phyloP scores from a whole-genome alignment of 2,329 filamentous ascomycete genomes.

The Sordariomycetes sp. region DNA sequence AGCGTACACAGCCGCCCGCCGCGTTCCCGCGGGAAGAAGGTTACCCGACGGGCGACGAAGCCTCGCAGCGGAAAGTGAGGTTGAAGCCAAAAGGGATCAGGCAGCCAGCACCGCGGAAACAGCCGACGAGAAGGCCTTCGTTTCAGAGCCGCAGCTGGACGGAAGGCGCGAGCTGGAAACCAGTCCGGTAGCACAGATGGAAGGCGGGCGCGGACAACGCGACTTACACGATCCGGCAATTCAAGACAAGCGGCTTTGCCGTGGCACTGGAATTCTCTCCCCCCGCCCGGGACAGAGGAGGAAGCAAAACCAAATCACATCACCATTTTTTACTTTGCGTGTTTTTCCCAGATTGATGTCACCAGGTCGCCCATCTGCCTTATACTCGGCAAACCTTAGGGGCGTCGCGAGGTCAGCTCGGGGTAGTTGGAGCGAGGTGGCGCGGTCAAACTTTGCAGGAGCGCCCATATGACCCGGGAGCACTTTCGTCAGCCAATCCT shows the following conservation, averaged over 20 bases:
- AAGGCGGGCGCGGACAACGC: neutral
- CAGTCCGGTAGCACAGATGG: neutral
- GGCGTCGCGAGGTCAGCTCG: no score
- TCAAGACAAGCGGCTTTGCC: neutral
- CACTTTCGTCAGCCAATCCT: no score
- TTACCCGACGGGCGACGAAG: no score
- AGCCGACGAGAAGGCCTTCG: neutral
- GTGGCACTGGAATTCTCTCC: neutral
- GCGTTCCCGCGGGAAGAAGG: no score
- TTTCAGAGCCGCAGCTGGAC: neutral
- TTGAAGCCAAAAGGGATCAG: no score
- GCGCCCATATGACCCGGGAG: no score
- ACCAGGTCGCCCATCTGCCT: neutral
- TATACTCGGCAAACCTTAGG: no score
- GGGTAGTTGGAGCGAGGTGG: no score
- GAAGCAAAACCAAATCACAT: neutral
- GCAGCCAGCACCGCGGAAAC: no score
- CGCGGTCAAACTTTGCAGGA: no score
- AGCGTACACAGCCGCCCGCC: no score
- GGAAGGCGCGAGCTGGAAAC: neutral
- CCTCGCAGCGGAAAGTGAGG: no score
- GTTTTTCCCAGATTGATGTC: neutral
- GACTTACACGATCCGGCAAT: neutral
- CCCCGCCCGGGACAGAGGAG: neutral
- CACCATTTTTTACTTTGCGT: neutral